Conservation (phyloP, 116 monocot species). For the Posidonia oceanica region DNA sequence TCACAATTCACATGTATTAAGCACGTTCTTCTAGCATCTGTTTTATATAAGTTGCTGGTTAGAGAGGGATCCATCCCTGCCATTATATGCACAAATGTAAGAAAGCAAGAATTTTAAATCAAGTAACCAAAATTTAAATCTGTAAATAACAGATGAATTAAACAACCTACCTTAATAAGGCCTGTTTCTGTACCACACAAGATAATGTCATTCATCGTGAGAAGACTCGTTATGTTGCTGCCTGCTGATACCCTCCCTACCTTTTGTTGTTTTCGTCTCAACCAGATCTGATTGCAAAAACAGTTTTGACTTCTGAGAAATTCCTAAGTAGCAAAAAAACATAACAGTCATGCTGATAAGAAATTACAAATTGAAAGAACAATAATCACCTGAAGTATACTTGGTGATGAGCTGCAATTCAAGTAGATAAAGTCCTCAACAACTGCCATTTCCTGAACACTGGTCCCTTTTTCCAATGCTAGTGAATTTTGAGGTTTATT, state of each 20-base stretch:
- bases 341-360: not conserved
- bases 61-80: conserved; percentile 25
- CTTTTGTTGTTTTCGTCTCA: conserved; percentile 74
- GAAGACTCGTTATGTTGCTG: conserved; percentile 82
- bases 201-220: conserved; percentile 71
- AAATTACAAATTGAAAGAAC: not conserved
- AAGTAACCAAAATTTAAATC: not conserved
- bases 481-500: conserved; percentile 36
- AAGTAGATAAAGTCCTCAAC: conserved; percentile 91
- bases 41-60: not conserved
- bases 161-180: conserved; percentile 47
- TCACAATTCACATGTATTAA: no score
- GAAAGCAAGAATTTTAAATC: not conserved
- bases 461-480: conserved; percentile 32
- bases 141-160: not conserved
- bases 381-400: conserved; percentile 62
- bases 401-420: conserved; percentile 54
- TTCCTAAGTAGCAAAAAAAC: not conserved
- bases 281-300: conserved; percentile 50
- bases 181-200: conserved; percentile 86
- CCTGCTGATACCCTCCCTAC: conserved; percentile 88
- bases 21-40: no score
- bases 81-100: not conserved
- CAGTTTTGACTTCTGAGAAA: not conserved
- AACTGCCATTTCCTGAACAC: conserved; percentile 63